Conservation (phyloP, 805 yeast genomes). For the Schizosaccharomyces osmophilus region DNA sequence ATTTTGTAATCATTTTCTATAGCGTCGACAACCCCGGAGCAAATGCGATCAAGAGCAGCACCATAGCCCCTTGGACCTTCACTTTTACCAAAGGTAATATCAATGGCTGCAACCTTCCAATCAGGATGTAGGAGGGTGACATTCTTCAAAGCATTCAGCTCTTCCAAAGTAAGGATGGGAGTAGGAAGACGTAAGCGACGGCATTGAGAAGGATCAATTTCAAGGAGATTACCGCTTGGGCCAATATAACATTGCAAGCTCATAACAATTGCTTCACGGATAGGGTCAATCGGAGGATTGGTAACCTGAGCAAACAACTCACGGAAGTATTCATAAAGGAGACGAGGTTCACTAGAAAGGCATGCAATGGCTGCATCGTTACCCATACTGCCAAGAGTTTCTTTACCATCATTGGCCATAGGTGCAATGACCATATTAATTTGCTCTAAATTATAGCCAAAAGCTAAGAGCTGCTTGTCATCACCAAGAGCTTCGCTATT, state of each 20-base stretch:
- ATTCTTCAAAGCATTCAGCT: conserved; percentile 49
- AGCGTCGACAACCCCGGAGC: conserved; percentile 67
- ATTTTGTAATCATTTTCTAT: conserved; percentile 53
- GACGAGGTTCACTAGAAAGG: conserved; percentile 71
- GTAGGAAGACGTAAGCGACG: conserved; percentile 61
- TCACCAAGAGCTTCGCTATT: conserved; percentile 29
- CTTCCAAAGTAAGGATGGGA: conserved; percentile 54
- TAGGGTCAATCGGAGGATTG: conserved; percentile 96
- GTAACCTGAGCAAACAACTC: conserved; percentile 96
- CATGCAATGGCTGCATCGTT: conserved; percentile 91
- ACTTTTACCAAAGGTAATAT: conserved; percentile 61
- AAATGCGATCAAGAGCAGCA: conserved; percentile 60
- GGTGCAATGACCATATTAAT: conserved; percentile 62
- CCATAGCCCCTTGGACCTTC: conserved; percentile 77
- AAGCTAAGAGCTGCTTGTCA: conserved; percentile 65
- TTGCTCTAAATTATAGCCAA: conserved; percentile 90
- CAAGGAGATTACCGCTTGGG: conserved; percentile 90
- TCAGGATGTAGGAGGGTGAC: conserved; percentile 55
- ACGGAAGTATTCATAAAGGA: conserved; percentile 80
- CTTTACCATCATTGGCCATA: conserved; percentile 81
- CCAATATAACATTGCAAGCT: conserved; percentile 90
- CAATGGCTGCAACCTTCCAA: conserved; percentile 65
- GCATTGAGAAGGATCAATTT: conserved; percentile 80
- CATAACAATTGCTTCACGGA: conserved; percentile 91
- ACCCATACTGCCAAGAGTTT: conserved; percentile 96